Evolutionary conservation across 2,329 filamentous ascomycete species (phyloP), one percentile per base, ranked within the genome.

Genomic region (Allantophomopsis lycopodina): DNA sequence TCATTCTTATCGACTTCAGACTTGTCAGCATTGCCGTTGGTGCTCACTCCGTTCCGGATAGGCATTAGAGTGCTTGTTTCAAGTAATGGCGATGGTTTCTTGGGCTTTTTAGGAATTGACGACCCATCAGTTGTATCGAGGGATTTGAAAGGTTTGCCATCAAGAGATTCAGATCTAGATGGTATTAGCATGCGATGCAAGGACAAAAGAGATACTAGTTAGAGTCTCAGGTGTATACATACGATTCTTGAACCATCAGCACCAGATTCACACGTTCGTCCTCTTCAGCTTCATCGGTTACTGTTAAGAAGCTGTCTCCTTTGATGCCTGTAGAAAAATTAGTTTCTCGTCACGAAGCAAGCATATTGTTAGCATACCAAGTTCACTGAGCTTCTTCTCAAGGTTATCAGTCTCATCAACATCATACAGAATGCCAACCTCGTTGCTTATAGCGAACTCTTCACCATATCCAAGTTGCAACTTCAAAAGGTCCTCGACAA

Each of bases 381-480:
- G 68, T 15, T 94, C 83, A 18, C 60, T 68, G 38, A 98, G 69
- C 44, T 82, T 87, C 64, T 86, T 93, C 1, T 67, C 59, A 1
- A 96, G 64, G 51, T 95, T 93, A 42, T 93, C 84, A 4, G 85
- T 85, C 52, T 94, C 76, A 41, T 96, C 91, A 0, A 79, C 74
- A 51, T 96, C 91, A 51, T 94, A 96, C 33, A 96, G 68, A n/a
- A 88, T 68, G 38, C 80, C 80, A 8, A 72, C 66, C 6, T 86
- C 79, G 42, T 74, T 86, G 53, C 73, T 82, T 42, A 96, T 64
- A 3, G 79, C 80, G 46, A 96, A 75, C 39, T 94, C 87, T 42
- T 87, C 78, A 5, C 78, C 76, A 53, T 91, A 95, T 3, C 79
- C 79, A 2, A 95, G 63, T 46, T 85, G 68, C 4, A 63, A 49